Conservation (phyloP, 805 yeast species). For the Saccharomyces jurei region DNA sequence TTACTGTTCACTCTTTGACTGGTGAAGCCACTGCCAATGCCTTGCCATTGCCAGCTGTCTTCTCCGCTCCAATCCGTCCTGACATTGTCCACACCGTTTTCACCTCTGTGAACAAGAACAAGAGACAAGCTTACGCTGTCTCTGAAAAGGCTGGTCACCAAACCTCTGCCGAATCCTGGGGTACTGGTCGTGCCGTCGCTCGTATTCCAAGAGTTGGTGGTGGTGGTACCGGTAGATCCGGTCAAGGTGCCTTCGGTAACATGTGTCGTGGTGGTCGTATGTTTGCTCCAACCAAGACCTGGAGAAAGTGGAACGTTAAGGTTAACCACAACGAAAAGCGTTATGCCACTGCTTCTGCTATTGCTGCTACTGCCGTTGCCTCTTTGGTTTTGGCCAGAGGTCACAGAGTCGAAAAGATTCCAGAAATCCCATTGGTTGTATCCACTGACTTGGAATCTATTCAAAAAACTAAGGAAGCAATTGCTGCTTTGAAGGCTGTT, state of each 20-base stretch:
- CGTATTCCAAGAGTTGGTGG: conserved; percentile 99
- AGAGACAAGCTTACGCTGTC: conserved; percentile 99
- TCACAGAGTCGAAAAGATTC: conserved; percentile 97
- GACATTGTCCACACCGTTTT: conserved; percentile 98
- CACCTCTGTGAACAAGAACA: conserved; percentile 98
- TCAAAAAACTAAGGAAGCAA: conserved; percentile 96
- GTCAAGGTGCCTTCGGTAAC: conserved; percentile 99
- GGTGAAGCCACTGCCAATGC: conserved; percentile 83
- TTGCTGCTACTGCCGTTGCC: conserved; percentile 98
- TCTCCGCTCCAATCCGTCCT: conserved; percentile 99
- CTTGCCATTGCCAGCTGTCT: conserved; percentile 94
- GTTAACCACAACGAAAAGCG: conserved; percentile 99
- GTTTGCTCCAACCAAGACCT: conserved; percentile 99
- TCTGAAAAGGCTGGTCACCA: conserved; percentile 99
- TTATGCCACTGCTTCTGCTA: conserved; percentile 99
- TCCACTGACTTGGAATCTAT: conserved; percentile 86
- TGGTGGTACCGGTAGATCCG: conserved; percentile 99
- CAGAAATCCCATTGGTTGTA: conserved; percentile 97
- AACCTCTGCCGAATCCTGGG: conserved; percentile 99
- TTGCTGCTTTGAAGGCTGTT: conserved; percentile 94
- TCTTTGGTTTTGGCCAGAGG: conserved; percentile 99
- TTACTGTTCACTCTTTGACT: conserved; percentile 80
- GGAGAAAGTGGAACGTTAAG: conserved; percentile 99
- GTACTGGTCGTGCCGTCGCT: conserved; percentile 99
- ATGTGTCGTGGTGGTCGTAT: conserved; percentile 99